These are phyloP conservation scores for Metarhizium anisopliae DNA, from an alignment of 2,329 filamentous ascomycete genomes.

Conservation along the genomic window DNA sequence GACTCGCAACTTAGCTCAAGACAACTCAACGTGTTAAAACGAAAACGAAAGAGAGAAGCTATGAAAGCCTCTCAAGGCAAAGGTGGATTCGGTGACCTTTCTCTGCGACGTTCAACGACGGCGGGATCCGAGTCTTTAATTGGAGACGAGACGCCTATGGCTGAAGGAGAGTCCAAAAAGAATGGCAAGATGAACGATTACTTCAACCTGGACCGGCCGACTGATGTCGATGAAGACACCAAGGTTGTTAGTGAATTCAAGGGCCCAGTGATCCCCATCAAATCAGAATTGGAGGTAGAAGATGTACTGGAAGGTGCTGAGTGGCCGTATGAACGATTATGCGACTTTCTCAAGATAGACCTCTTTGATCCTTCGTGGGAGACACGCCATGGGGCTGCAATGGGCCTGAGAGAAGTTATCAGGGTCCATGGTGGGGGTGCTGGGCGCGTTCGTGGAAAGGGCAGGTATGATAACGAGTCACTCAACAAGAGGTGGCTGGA, in stretches of 20 bases:
- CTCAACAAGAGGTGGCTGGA: conserved; percentile 84
- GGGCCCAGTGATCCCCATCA: conserved; percentile 69
- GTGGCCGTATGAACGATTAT: conserved; percentile 92
- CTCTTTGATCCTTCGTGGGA: conserved; percentile 94
- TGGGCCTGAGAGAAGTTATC: conserved; percentile 86
- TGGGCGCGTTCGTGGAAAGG: conserved; percentile 65
- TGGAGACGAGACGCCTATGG: conserved; percentile 49
- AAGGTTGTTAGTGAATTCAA: conserved; percentile 97
- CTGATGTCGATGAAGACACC: conserved; percentile 74
- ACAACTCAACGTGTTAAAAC: conserved; percentile 88
- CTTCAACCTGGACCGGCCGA: conserved; percentile 75
- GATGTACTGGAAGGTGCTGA: conserved; percentile 68
- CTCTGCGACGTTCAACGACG: conserved; percentile 53
- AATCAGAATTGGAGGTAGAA: conserved; percentile 75
- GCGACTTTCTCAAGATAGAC: conserved; percentile 88
- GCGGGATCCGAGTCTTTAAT: conserved; percentile 52
- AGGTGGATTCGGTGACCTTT: conserved; percentile 80
- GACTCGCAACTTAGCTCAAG: conserved; percentile 76
- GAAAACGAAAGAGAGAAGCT: conserved; percentile 84
- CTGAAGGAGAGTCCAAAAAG: conserved; percentile 44
- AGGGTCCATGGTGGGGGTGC: conserved; percentile 87
- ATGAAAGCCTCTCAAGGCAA: conserved; percentile 82
- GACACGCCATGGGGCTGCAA: conserved; percentile 88
- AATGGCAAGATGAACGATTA: conserved; percentile 69
- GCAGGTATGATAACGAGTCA: conserved; percentile 63